These are phyloP conservation scores for Mycena maculata DNA, from an alignment of 768 basidiomycete species.

Conservation along the genomic window DNA sequence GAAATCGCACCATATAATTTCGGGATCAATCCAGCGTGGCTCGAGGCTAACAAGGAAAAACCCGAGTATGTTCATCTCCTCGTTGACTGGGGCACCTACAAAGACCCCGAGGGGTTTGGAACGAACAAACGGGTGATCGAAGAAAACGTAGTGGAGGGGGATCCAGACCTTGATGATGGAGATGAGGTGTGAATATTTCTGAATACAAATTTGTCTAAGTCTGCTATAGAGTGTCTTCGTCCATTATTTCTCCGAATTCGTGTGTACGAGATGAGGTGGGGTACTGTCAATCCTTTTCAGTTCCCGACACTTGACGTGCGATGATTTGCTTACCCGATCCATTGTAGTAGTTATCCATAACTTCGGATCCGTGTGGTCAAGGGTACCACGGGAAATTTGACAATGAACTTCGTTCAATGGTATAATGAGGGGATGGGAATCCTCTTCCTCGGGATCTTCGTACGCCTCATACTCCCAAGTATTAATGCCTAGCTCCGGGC, in stretches of 20 bases:
- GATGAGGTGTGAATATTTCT: background rate
- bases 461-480: conserved; percentile 30
- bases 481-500: conserved; percentile 37
- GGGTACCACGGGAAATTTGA: conserved; percentile 31
- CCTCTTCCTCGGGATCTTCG: background rate
- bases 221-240: too few species aligned
- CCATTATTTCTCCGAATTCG: background rate
- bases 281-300: background rate
- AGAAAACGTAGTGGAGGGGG: background rate
- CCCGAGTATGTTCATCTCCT: background rate
- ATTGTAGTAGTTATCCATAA: conserved; percentile 38
- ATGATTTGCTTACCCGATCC: conserved; percentile 17
- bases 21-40: background rate
- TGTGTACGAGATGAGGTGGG: background rate
- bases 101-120: background rate
- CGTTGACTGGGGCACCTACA: background rate
- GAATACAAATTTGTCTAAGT: too few species aligned
- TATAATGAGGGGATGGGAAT: conserved; percentile 21
- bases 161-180: background rate
- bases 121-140: too few species aligned
- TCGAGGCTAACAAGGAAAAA: background rate
- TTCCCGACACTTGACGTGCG: background rate
- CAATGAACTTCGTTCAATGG: conserved; percentile 29
- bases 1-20: background rate
- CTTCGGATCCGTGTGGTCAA: conserved; percentile 17